These are phyloP conservation scores for Phytophthora multivora DNA, from an alignment of 352 stramenopile genomes.

Conservation along the genomic window DNA sequence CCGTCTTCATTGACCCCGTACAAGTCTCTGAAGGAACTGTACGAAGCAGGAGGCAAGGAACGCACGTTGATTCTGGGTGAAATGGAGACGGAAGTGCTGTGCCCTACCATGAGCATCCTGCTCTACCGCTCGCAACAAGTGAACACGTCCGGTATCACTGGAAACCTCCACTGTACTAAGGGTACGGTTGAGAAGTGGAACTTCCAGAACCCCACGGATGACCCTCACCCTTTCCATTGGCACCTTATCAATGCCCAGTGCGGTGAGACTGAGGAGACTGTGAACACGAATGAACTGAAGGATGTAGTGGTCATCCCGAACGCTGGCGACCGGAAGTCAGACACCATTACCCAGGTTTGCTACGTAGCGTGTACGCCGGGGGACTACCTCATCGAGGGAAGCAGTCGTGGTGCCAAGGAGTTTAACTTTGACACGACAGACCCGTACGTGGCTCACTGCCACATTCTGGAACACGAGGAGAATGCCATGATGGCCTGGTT, in stretches of 20 bases:
- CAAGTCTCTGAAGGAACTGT: slow-evolving; percentile 65
- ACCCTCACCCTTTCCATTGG: slow-evolving; percentile 83
- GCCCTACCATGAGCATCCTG: slow-evolving; percentile 47
- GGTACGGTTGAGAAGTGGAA: slow-evolving; percentile 83
- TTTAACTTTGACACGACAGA: slow-evolving; percentile 76
- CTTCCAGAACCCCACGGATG: slow-evolving; percentile 82
- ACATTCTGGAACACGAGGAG: slow-evolving; percentile 82
- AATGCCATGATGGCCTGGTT: slow-evolving; percentile 85
- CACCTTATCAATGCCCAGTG: slow-evolving; percentile 81
- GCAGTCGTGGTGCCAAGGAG: slow-evolving; percentile 56
- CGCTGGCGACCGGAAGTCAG: slow-evolving; percentile 34
- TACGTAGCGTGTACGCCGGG: slow-evolving; percentile 80
- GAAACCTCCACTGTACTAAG: slow-evolving; percentile 59
- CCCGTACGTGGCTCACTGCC: slow-evolving; percentile 78
- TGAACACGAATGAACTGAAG: slow-evolving; percentile 75
- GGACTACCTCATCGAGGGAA: slow-evolving; percentile 59
- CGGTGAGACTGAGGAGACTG: slow-evolving; percentile 59
- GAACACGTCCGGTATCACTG: slow-evolving; percentile 53
- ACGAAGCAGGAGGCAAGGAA: slow-evolving; percentile 55
- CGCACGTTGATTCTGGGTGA: slow-evolving; percentile 62
- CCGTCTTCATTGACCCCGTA: slow-evolving; percentile 39
- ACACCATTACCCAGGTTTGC: slow-evolving; percentile 70
- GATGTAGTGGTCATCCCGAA: slow-evolving; percentile 78
- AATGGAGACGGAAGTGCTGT: slow-evolving; percentile 50
- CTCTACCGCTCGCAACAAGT: slow-evolving; percentile 60